Percentiles rank a stretch among this genome's conserved stretches.
Evolutionary conservation across 495 filamentous ascomycete genomes (phyloP).

Genomic region (Pyrenula massariospora): DNA sequence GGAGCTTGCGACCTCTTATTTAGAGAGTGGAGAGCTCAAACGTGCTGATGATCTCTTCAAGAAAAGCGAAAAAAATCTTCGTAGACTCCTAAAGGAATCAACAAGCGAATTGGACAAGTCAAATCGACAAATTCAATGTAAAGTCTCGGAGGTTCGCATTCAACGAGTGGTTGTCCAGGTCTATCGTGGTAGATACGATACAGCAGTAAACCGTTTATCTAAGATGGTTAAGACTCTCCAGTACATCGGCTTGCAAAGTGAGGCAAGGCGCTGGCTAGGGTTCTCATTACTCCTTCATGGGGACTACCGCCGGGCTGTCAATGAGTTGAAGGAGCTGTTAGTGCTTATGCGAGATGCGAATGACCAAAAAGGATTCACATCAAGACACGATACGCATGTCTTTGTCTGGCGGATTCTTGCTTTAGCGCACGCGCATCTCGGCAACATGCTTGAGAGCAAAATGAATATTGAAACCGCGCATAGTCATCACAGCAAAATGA

Average conservation of each 20-base stretch:
- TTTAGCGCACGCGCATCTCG: not conserved
- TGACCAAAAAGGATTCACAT: no score
- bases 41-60: not conserved
- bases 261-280: not conserved
- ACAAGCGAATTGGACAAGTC: not conserved
- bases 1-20: not conserved
- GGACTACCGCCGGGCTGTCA: not conserved
- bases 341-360: not conserved
- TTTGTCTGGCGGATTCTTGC: not conserved
- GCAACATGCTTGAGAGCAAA: not conserved
- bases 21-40: not conserved
- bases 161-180: not conserved
- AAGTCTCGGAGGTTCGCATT: not conserved
- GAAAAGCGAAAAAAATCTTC: not conserved
- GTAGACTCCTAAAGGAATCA: not conserved
- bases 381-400: no score
- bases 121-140: not conserved
- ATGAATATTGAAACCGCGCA: not conserved
- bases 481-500: no score
- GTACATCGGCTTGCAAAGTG: not conserved
- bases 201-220: not conserved
- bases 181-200: not conserved
- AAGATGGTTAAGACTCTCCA: not conserved
- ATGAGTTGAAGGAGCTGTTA: not conserved
- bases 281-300: not conserved